A percentile compares a stretch with the other conserved stretches of the same genome.
phyloP scores from a whole-genome alignment of 495 filamentous ascomycete genomes.

The Extremus antarcticus region DNA sequence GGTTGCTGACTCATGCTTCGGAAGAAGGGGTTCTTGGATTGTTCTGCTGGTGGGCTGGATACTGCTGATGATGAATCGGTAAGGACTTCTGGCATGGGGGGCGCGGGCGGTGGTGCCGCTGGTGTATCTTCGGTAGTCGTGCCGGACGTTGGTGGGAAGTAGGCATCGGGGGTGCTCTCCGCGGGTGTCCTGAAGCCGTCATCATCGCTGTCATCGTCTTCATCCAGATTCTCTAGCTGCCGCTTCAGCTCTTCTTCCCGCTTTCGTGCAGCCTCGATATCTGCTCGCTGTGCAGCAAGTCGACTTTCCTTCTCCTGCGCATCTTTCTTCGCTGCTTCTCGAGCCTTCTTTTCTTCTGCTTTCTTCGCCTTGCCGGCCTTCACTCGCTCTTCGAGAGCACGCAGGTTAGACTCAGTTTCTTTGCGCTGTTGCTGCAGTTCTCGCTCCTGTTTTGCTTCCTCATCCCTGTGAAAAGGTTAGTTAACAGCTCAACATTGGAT shows the following conservation, averaged over 20 bases:
- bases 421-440: slow-evolving; percentile 71
- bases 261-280: slow-evolving; percentile 83
- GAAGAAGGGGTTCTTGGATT: slow-evolving; percentile 52
- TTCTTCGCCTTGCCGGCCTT: slow-evolving; percentile 93
- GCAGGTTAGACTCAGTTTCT: slow-evolving; percentile 69
- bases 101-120: slow-evolving; percentile 34
- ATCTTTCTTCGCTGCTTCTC: slow-evolving; percentile 75
- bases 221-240: slow-evolving; percentile 73
- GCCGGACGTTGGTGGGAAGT: slow-evolving; percentile 26
- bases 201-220: slow-evolving; percentile 76
- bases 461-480: slow-evolving; percentile 47
- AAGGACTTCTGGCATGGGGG: slow-evolving; percentile 24
- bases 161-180: slow-evolving; percentile 6
- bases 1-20: slow-evolving; percentile 47
- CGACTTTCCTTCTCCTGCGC: slow-evolving; percentile 82
- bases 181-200: slow-evolving; percentile 33
- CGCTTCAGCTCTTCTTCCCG: slow-evolving; percentile 77
- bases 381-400: slow-evolving; percentile 86
- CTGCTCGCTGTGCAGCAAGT: slow-evolving; percentile 74
- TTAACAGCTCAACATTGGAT: neutral
- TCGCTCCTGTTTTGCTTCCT: slow-evolving; percentile 63
- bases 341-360: slow-evolving; percentile 83
- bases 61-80: slow-evolving; percentile 17
- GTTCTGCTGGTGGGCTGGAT: slow-evolving; percentile 27
- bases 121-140: neutral